phyloP scores from a whole-genome alignment of 345 rosid genomes.

The Aethionema arabicum region DNA sequence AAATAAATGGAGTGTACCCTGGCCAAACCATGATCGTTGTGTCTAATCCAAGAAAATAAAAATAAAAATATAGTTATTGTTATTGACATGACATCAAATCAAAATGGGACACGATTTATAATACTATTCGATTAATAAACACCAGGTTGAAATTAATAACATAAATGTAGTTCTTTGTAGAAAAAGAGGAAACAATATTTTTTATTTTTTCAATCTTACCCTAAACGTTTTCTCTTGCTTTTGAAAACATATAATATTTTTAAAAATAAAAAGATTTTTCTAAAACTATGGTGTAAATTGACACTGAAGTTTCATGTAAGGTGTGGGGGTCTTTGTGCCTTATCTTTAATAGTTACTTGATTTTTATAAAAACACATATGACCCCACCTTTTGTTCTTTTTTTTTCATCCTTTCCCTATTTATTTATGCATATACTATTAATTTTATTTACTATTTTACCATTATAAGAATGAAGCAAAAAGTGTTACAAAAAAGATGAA shows the following conservation, averaged over 20 bases:
- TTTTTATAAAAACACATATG: conserved; percentile 24
- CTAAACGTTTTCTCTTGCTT: background rate
- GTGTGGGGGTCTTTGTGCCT: conserved; percentile 31
- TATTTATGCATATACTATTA: background rate
- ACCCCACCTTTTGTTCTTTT: conserved; percentile 23
- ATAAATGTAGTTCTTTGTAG: too few species aligned
- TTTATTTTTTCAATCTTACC: too few species aligned
- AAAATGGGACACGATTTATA: too few species aligned
- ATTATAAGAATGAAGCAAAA: conserved; percentile 26
- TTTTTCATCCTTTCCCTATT: background rate
- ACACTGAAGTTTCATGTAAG: conserved; percentile 37
- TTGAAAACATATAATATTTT: background rate
- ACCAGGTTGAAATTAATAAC: too few species aligned
- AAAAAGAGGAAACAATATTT: too few species aligned
- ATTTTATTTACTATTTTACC: background rate
- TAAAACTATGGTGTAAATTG: conserved; percentile 15
- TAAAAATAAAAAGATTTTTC: too few species aligned
- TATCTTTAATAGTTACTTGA: conserved; percentile 21
- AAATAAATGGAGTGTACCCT: conserved; percentile 15
- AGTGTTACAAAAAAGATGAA: conserved; percentile 23
- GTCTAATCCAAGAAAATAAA: conserved; percentile 32
- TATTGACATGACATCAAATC: conserved; percentile 21
- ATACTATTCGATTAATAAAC: too few species aligned
- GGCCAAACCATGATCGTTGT: conserved; percentile 32
- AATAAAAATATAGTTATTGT: conserved; percentile 6